phyloP scores from a whole-genome alignment of 768 basidiomycete species.

The Mycena vitilis region DNA sequence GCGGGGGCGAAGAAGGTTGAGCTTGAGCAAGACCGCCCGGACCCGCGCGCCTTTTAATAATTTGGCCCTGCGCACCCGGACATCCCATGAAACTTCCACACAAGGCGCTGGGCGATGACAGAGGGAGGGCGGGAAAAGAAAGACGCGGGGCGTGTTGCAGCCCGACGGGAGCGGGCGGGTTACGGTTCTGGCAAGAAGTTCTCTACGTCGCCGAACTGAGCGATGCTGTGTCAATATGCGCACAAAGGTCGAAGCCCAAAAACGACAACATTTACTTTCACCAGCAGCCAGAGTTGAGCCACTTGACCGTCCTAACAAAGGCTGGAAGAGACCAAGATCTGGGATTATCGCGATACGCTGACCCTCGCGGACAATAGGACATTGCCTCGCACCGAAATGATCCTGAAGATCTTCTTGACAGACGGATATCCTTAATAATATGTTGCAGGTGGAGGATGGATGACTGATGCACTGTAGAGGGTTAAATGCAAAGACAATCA shows the following conservation, averaged over 20 bases:
- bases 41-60: neutral
- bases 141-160: neutral
- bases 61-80: neutral
- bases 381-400: no score
- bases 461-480: no score
- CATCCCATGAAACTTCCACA: neutral
- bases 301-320: no score
- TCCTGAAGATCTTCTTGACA: neutral
- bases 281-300: no score
- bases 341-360: no score
- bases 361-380: no score
- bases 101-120: neutral
- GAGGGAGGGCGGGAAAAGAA: neutral
- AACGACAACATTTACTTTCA: no score
- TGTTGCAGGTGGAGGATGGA: neutral
- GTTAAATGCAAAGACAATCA: neutral
- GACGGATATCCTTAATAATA: neutral
- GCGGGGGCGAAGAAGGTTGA: neutral
- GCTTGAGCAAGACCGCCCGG: neutral
- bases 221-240: neutral
- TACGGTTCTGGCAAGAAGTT: neutral
- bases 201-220: neutral
- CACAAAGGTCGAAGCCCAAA: neutral
- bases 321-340: no score
- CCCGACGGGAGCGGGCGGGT: no score